A percentile compares a stretch with the other conserved stretches of the same genome.
Conservation (phyloP, 2,329 filamentous ascomycete genomes). For the Hypoxylon sp. region DNA sequence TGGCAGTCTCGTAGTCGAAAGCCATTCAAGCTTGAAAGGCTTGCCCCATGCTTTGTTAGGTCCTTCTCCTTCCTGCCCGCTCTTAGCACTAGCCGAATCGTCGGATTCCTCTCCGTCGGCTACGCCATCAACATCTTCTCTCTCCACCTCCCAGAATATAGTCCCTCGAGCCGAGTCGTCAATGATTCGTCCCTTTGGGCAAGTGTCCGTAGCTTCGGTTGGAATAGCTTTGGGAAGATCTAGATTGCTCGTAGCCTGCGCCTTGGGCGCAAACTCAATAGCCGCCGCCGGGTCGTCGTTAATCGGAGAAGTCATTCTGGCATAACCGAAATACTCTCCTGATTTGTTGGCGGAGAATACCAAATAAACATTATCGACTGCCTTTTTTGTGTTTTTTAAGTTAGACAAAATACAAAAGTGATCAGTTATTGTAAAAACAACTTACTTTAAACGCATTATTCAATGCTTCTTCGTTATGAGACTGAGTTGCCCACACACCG, state of each 20-base stretch:
- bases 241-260: slow-evolving; percentile 67
- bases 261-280: slow-evolving; percentile 76
- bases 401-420: slow-evolving; percentile 17
- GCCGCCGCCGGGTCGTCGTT: slow-evolving; percentile 79
- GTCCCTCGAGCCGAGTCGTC: slow-evolving; percentile 94
- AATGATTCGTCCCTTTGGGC: slow-evolving; percentile 87
- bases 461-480: slow-evolving; percentile 87
- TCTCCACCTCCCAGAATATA: slow-evolving; percentile 93
- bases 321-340: slow-evolving; percentile 96
- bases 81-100: slow-evolving; percentile 49
- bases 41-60: slow-evolving; percentile 82
- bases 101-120: slow-evolving; percentile 51
- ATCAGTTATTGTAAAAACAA: slow-evolving; percentile 11
- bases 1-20: slow-evolving; percentile 83
- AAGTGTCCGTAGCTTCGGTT: slow-evolving; percentile 81
- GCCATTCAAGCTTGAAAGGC: slow-evolving; percentile 91
- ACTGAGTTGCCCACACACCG: slow-evolving; percentile 93
- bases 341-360: slow-evolving; percentile 98
- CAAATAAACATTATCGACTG: slow-evolving; percentile 85
- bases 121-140: slow-evolving; percentile 62
- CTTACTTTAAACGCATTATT: slow-evolving; percentile 85
- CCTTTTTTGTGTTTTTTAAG: slow-evolving; percentile 62
- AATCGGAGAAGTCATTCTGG: slow-evolving; percentile 88
- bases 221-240: slow-evolving; percentile 84
- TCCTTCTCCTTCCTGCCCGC: slow-evolving; percentile 57